Evolutionary conservation across 371 early-diverging fungal genomes (phyloP).

Genomic region (Mucor saturninus): DNA sequence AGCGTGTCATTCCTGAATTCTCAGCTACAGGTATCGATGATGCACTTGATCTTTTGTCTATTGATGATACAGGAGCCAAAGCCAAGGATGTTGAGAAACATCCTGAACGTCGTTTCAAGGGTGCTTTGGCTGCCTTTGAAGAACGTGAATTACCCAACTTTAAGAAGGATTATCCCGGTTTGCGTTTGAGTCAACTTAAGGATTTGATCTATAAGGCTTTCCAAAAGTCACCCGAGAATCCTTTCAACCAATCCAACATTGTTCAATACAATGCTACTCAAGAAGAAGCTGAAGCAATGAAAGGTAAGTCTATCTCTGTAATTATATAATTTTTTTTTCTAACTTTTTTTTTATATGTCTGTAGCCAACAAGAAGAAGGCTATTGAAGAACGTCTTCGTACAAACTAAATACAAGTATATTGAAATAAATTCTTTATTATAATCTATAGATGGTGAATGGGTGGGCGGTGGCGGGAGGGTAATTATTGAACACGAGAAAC

Average conservation of each 20-base stretch:
- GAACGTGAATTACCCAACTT: slow-evolving; percentile 65
- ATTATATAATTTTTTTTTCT: not conserved
- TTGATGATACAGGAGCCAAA: slow-evolving; percentile 40
- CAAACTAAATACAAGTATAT: slow-evolving; percentile 16
- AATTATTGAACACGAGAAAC: slow-evolving; percentile 22
- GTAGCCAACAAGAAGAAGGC: slow-evolving; percentile 34
- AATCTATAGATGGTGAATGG: too few species aligned
- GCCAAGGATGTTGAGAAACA: slow-evolving; percentile 75
- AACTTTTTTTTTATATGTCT: not conserved
- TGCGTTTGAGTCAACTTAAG: slow-evolving; percentile 77
- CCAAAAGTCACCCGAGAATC: slow-evolving; percentile 87
- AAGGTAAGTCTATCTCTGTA: slow-evolving; percentile 32
- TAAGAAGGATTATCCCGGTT: slow-evolving; percentile 73
- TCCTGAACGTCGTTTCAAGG: slow-evolving; percentile 86
- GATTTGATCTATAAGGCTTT: slow-evolving; percentile 78
- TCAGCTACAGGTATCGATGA: slow-evolving; percentile 81
- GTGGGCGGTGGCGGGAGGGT: not conserved
- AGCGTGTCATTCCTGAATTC: slow-evolving; percentile 65
- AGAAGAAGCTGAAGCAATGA: slow-evolving; percentile 53
- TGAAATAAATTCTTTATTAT: slow-evolving; percentile 2
- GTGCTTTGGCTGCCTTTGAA: slow-evolving; percentile 74
- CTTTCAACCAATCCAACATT: slow-evolving; percentile 79
- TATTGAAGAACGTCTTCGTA: slow-evolving; percentile 44
- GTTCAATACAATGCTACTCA: slow-evolving; percentile 74
- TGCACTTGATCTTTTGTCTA: slow-evolving; percentile 70